phyloP scores from a whole-genome alignment of 768 basidiomycete genomes.

The Amanita molliuscula region DNA sequence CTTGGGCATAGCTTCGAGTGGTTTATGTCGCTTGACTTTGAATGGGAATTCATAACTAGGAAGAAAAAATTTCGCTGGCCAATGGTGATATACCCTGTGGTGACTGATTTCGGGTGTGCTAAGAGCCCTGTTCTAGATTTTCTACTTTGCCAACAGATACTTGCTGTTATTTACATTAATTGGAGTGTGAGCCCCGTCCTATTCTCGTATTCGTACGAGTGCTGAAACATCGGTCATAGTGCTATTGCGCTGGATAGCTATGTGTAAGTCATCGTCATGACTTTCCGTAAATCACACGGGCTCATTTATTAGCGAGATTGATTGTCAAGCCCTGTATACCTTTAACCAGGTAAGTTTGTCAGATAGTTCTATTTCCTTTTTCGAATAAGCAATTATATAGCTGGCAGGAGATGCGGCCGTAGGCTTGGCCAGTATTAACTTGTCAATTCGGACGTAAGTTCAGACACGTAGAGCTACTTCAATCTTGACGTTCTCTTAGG shows the following conservation, averaged over 20 bases:
- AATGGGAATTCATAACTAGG: conserved; percentile 49
- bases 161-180: conserved; percentile 53
- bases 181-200: conserved; percentile 43
- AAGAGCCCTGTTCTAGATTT: conserved; percentile 26
- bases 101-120: neutral
- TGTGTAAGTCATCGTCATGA: conserved; percentile 17
- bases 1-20: conserved; percentile 45
- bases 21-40: conserved; percentile 50
- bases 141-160: conserved; percentile 63
- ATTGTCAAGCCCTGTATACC: conserved; percentile 55
- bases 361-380: neutral
- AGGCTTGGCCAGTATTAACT: conserved; percentile 40
- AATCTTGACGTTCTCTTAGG: conserved; percentile 2
- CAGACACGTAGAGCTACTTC: neutral
- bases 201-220: conserved; percentile 7
- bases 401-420: conserved; percentile 35
- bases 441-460: conserved; percentile 37
- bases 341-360: conserved; percentile 40
- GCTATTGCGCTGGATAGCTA: conserved; percentile 40
- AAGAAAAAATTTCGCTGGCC: conserved; percentile 57
- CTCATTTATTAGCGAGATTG: conserved; percentile 26
- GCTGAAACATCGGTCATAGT: conserved; percentile 19
- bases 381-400: conserved; percentile 7
- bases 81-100: conserved; percentile 30
- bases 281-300: neutral